phyloP scores from a whole-genome alignment of 2,329 filamentous ascomycete genomes.

The Curvularia hawaiiensis region DNA sequence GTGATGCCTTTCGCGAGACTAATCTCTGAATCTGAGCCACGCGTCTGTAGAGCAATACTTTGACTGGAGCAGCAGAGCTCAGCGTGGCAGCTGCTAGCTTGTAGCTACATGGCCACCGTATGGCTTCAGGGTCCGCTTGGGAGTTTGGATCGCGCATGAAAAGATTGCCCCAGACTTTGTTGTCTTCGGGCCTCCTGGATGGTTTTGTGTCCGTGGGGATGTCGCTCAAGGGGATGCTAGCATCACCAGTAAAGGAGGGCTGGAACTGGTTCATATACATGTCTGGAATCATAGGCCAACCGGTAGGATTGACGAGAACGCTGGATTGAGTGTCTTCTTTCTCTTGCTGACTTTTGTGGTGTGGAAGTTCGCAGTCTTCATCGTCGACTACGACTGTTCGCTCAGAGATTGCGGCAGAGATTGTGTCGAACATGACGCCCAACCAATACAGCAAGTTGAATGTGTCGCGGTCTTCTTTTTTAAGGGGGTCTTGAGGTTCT shows the following conservation, averaged over 20 bases:
- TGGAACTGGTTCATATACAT: slow-evolving; percentile 17
- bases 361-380: slow-evolving; percentile 51
- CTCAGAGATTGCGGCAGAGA: slow-evolving; percentile 60
- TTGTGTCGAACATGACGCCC: slow-evolving; percentile 63
- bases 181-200: slow-evolving; percentile 48
- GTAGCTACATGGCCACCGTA: slow-evolving; percentile 16
- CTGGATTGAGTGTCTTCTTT: not conserved
- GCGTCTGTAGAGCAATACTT: slow-evolving; percentile 10
- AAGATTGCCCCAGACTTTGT: slow-evolving; percentile 13
- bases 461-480: slow-evolving; percentile 50
- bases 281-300: not conserved
- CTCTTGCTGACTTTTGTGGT: slow-evolving; percentile 6
- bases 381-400: slow-evolving; percentile 53
- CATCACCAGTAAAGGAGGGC: not conserved
- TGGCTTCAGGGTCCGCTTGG: slow-evolving; percentile 6
- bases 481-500: slow-evolving; percentile 24
- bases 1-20: slow-evolving; percentile 3
- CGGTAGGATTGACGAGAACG: not conserved
- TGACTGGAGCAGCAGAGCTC: slow-evolving; percentile 13
- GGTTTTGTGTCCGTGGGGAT: not conserved
- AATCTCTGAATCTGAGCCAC: slow-evolving; percentile 12
- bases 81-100: slow-evolving; percentile 12
- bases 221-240: not conserved
- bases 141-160: slow-evolving; percentile 6
- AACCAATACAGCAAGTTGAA: slow-evolving; percentile 63